A percentile compares a stretch with the other conserved stretches of the same genome.
phyloP scores from a whole-genome alignment of 2,329 filamentous ascomycete species.

The Tolypocladium amazonense region DNA sequence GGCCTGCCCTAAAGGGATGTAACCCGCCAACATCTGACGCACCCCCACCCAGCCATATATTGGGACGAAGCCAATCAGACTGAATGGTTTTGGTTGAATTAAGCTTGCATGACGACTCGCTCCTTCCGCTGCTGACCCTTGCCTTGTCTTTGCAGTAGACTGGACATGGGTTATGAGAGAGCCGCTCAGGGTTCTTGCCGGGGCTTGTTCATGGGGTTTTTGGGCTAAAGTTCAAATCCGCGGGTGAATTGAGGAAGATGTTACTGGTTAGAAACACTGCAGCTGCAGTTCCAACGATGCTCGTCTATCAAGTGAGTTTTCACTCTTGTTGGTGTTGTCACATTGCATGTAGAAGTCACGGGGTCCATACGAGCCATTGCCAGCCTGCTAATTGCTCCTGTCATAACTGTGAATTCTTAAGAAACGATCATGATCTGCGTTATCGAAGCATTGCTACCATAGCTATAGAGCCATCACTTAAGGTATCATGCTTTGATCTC shows the following conservation, averaged over 20 bases:
- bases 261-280: not conserved
- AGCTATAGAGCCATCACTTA: not conserved
- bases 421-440: not conserved
- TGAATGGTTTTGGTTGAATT: not conserved
- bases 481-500: conserved; percentile 14
- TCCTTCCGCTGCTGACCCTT: not conserved
- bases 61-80: not conserved
- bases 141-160: not conserved
- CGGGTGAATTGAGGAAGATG: not conserved
- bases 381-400: not conserved
- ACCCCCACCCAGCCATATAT: too few species aligned
- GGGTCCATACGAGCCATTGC: not conserved
- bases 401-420: not conserved
- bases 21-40: not conserved
- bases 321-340: too few species aligned
- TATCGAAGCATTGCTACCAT: not conserved
- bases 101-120: not conserved
- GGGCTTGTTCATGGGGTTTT: not conserved
- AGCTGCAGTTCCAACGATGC: too few species aligned
- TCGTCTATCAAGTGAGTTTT: too few species aligned
- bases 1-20: not conserved
- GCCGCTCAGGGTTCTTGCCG: not conserved
- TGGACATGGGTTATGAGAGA: not conserved
- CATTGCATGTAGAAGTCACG: not conserved
- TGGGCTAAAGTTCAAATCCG: not conserved